Conservation (phyloP, 1,284 basidiomycete genomes). For the Melanopsichium pennsylvanicum region DNA sequence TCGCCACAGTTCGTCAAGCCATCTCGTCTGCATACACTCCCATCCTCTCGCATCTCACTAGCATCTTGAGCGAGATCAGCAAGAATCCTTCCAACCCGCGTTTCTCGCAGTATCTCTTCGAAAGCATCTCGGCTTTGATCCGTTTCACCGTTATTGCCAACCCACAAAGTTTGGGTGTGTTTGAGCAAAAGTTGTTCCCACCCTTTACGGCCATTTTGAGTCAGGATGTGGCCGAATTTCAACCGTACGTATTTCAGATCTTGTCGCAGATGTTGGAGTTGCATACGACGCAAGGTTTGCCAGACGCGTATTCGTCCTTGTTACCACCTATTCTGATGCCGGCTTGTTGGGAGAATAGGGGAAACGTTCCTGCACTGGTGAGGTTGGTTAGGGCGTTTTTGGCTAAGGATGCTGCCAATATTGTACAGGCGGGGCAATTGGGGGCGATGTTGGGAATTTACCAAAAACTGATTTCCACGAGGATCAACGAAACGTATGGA, state of each 20-base stretch:
- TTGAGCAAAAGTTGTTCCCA: constrained; percentile 79
- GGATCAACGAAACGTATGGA: constrained; percentile 87
- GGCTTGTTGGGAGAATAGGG: constrained; percentile 88
- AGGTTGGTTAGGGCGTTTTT: constrained; percentile 87
- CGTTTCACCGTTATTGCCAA: constrained; percentile 76
- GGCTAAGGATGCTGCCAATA: constrained; percentile 74
- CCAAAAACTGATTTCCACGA: constrained; percentile 87
- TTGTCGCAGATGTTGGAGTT: constrained; percentile 93
- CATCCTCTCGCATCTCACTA: constrained; percentile 79
- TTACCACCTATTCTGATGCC: constrained; percentile 86
- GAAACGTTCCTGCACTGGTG: constrained; percentile 93
- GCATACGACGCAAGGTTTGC: constrained; percentile 72
- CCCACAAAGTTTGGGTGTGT: constrained; percentile 74
- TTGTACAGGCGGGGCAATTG: constrained; percentile 79
- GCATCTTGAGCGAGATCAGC: constrained; percentile 83
- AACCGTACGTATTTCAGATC: constrained; percentile 96
- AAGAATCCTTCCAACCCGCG: constrained; percentile 97
- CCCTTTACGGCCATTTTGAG: constrained; percentile 88
- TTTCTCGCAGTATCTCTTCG: constrained; percentile 97
- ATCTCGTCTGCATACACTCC: constrained; percentile 76
- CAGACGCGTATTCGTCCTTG: constrained; percentile 79
- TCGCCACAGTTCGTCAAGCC: constrained; percentile 83
- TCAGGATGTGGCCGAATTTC: constrained; percentile 93
- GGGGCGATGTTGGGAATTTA: constrained; percentile 85
- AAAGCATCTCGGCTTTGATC: constrained; percentile 89